Base-by-base conservation (phyloP, 345 rosid species). In the Turnera subulata region DNA sequence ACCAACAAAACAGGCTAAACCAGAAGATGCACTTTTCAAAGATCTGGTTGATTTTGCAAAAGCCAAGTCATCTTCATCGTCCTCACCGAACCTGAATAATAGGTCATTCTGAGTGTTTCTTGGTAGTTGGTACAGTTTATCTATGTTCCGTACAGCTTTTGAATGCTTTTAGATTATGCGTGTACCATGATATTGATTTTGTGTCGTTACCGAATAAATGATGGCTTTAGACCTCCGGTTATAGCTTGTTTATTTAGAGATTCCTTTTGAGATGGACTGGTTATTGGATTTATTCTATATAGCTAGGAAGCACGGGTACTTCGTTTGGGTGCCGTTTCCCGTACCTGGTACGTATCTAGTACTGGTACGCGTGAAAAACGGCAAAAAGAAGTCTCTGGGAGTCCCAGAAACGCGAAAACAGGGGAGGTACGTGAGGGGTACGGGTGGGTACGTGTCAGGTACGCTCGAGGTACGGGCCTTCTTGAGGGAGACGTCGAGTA, bases 1-100 rank as follows among this genome's bases (percentile, higher is more conserved):
- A 24, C 81, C 82, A 16, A 62, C 79, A 59, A 82, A 79, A 66
- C 76, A 85, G 66, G 79, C 62, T 37, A 84, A 83, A 70, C 85
- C 85, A 29, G 97, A 93, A 69, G 97, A 86, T 66, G 86, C 72
- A 44, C 89, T 93, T 56, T 89, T 93, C 79, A 83, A 87, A 73
- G 99, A 89, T 72, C 78, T 93, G 46, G 74, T 93, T 42, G 99
- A 89, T 67, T 86, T 89, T 68, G 89, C 96, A 0, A 93, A 78
- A 78, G 74, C 92, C 72, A 93, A 89, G 80, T 72, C 96, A 11
- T 82, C 95, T 0, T 69, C 95, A 35, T 50, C 93, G 1, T 67
- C 91, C 64, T 53, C 93, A 0, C 65, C 91, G 63, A 93, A 85
- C 61, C 79, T 89, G 58, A 76, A 70, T 61, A 79, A 74, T 63